Evolutionary conservation across 768 basidiomycete species (phyloP), one percentile per base, ranked within the genome.

Genomic region (Tubosaeta sp.): DNA sequence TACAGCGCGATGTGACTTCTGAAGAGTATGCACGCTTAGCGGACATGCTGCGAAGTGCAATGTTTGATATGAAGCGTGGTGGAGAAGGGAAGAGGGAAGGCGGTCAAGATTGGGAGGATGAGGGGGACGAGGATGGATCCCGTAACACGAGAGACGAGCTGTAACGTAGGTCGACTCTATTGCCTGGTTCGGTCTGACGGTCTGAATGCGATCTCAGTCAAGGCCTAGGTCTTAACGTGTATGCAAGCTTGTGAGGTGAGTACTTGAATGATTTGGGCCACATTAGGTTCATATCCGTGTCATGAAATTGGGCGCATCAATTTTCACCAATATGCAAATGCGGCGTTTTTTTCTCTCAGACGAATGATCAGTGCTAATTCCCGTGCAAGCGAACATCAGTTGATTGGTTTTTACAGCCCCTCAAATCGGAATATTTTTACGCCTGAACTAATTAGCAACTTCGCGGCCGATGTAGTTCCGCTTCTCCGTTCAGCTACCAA

Each of bases 21-120:
- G 68, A 69, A 51, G 70, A 75, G 59, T 62, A 70, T 56, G 73
- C 77, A 49, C 70, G 68, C 35, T 65, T 86, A 40, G 70, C 72
- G 35, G 75, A 80, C 13, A 72, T 75, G 34, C 63, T 87, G 38
- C 77, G 77, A 22, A 77, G 73, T 22, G 80, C 77, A 18, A 79
- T 82, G 3, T 74, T 71, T 56, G 76, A 83, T 54, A 69, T 80
- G 55, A 71, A 69, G 44, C 69, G 67, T 45, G 71, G 70, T 39
- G 64, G 59, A 56, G 53, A 51, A 52, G 36, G 64, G 59, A 44
- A 57, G 50, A 22, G 27, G 36, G 59, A 58, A 51, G 45, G 51
- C 29, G 58, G 48, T 50, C 59, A 61, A 55, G 52, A 46, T 51
- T 46, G 56, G 49, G 64, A 66, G 41, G 59, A 67, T 53, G 65